Evolutionary conservation across 441 rosid species (phyloP), one percentile per base, ranked within the genome.

Genomic region (Omphalea diandra): DNA sequence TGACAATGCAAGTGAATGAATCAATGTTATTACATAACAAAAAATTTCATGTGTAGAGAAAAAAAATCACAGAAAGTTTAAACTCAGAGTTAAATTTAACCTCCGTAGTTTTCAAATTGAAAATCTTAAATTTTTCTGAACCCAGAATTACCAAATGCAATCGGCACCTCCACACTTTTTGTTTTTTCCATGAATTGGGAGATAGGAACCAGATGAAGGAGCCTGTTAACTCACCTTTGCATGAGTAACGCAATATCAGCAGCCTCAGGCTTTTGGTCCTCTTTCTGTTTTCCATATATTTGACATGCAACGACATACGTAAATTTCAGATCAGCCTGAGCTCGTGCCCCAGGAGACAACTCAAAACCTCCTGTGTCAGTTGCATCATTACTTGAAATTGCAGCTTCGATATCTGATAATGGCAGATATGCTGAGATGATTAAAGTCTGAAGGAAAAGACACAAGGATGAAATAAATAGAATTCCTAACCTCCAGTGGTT

Each of bases 221-320:
- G n/a, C n/a, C n/a, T 4, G 17, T 53, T 56, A 75, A 70, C 73
- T 71, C 68, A 91, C 98, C 85, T 88, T 84, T 93, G 98, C 99
- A 96, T 91, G 36, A 93, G 86, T 80, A 88, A 70, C 65, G 97
- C 97, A 82, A 96, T 88, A 83, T 96, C 98, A 72, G 85, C 81
- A 59, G 99, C 99, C 84, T 93, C 88, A 65, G 97, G 97, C 73
- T 96, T 91, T 76, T 85, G 97, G 63, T 91, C 94, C 86, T 93
- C 99, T 75, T 96, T 96, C 81, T 96, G 99, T 80, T 85, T 91
- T 68, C 99, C 99, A 81, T 96, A 96, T 75, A 96, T 93, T 80
- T 96, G 99, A 75, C 99, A 93, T 47, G 99, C 90, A 72, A 96
- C 91, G 29, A 91, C 98, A 62, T 96, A 96, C 0, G 99, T 96